Base-by-base conservation (phyloP, 2,329 filamentous ascomycete genomes). In the Pseudogymnoascus sp. region DNA sequence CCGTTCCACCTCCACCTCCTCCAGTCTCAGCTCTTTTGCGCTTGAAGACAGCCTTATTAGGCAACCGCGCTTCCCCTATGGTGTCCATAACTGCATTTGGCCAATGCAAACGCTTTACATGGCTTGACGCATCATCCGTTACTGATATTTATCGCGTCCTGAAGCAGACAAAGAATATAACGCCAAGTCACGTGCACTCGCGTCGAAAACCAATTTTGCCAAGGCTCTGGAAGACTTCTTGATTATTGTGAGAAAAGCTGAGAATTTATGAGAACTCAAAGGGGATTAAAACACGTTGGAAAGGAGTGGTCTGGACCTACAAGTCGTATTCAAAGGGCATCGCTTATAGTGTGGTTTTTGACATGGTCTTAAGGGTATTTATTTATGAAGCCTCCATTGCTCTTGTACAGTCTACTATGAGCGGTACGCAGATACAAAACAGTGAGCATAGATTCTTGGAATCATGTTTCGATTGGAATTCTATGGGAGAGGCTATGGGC, bases 11-110 rank as follows among this genome's bases (percentile, higher is more conserved):
- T 16, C 67, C 64, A 23, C 55, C 35, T 6, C 72, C 69, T 61
- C 72, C 70, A n/a, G 65, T 31, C 37, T 66, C 65, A 62, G 69
- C 70, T 35, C 75, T 70, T 66, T 77, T 79, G 37, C 77, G 73
- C 63, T 79, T 79, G 14, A 72, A 69, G 5, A 55, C 25, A 18
- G 49, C 25, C 23, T 31, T 55, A 55, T 33, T 55, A 33, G 49
- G 25, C n/a, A 4, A 6, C 33, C 2, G n/a, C 25, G 21, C 9
- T 33, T 16, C 28, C 28, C 25, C 28, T 55, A 18, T 33, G 49
- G 49, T 14, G 16, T 31, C 49, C 49, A 55, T 55, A 18, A 18
- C 49, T 33, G 28, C 49, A 55, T 33, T 55, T 55, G 28, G n/a
- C 9, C 25, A 33, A 55, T 33, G 25, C 28, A 55, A 55, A 33